Evolutionary conservation across 768 basidiomycete genomes (phyloP).

Genomic region (Suillus subluteus): DNA sequence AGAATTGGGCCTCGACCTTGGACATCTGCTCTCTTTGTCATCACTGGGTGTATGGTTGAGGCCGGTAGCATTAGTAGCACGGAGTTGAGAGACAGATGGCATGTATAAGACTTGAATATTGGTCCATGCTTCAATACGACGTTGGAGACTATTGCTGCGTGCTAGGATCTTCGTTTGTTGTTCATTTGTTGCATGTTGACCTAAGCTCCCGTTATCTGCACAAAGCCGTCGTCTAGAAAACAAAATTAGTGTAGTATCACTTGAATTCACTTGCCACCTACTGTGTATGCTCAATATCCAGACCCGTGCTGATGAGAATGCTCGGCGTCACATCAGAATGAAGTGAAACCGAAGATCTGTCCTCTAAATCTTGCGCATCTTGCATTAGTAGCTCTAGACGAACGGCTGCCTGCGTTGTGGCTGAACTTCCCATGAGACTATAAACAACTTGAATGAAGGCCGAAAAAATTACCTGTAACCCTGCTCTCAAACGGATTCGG

Average conservation of each 20-base stretch:
- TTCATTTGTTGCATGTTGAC: constrained; percentile 4
- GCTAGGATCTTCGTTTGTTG: neutral
- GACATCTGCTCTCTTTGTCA: neutral
- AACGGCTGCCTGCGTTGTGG: constrained; percentile 17
- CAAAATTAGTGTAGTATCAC: neutral
- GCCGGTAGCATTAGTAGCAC: neutral
- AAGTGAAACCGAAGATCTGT: neutral
- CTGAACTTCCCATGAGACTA: constrained; percentile 10
- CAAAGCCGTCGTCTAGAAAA: neutral
- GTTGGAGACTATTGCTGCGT: constrained; percentile 2
- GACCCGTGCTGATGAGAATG: constrained; percentile 31
- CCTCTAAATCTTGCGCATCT: constrained; percentile 20
- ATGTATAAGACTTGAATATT: constrained; percentile 14
- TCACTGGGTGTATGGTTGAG: neutral
- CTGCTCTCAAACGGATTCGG: constrained; percentile 26
- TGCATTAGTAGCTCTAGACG: constrained; percentile 27
- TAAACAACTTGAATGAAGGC: constrained; percentile 9
- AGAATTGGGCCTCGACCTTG: neutral
- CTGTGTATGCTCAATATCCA: constrained; percentile 40
- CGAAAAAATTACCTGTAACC: constrained; percentile 10
- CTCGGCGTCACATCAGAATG: constrained; percentile 22
- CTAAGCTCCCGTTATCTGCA: neutral
- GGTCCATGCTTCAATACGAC: constrained; percentile 7
- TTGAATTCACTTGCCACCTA: constrained; percentile 21
- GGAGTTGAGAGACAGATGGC: constrained; percentile 7